Percentiles rank a stretch among this genome's conserved stretches.
These are phyloP conservation scores for Talaromyces trachyspermus DNA, from an alignment of 495 filamentous ascomycete genomes.

Conservation along the genomic window DNA sequence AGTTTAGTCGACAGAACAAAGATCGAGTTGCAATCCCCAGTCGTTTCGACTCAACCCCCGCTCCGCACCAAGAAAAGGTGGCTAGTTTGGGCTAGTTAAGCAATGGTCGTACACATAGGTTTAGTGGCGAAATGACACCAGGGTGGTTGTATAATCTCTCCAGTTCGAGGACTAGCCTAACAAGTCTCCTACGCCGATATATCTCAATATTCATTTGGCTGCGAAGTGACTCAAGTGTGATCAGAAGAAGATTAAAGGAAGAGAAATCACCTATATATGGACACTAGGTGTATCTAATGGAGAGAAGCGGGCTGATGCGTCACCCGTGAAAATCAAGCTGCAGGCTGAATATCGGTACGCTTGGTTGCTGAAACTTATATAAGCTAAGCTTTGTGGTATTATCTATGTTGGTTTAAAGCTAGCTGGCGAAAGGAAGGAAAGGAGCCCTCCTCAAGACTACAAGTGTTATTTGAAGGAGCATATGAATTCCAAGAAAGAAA, in stretches of 20 bases:
- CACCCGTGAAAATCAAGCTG: too few species aligned
- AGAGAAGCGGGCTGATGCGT: not conserved
- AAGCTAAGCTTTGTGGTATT: slow-evolving; percentile 1
- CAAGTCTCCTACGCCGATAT: not conserved
- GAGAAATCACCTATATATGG: too few species aligned
- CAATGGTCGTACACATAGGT: too few species aligned
- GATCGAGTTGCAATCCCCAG: slow-evolving; percentile 10
- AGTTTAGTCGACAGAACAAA: slow-evolving; percentile 21
- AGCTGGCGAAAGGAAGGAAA: not conserved
- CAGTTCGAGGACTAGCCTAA: not conserved
- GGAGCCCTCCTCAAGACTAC: not conserved
- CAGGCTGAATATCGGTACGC: too few species aligned
- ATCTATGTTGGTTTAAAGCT: too few species aligned
- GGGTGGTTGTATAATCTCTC: not conserved
- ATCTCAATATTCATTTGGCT: too few species aligned
- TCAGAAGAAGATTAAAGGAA: too few species aligned
- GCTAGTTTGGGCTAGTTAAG: too few species aligned
- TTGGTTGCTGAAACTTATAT: not conserved
- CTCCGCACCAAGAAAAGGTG: slow-evolving; percentile 24
- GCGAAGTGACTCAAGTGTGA: too few species aligned
- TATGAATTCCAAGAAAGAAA: too few species aligned
- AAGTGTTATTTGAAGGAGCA: too few species aligned
- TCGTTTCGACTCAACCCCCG: slow-evolving; percentile 13
- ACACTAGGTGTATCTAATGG: not conserved
- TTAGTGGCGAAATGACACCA: too few species aligned